Percentiles rank a stretch among this genome's conserved stretches.
Conservation (phyloP, 2,329 filamentous ascomycete genomes). For the Truncatella angustata region DNA sequence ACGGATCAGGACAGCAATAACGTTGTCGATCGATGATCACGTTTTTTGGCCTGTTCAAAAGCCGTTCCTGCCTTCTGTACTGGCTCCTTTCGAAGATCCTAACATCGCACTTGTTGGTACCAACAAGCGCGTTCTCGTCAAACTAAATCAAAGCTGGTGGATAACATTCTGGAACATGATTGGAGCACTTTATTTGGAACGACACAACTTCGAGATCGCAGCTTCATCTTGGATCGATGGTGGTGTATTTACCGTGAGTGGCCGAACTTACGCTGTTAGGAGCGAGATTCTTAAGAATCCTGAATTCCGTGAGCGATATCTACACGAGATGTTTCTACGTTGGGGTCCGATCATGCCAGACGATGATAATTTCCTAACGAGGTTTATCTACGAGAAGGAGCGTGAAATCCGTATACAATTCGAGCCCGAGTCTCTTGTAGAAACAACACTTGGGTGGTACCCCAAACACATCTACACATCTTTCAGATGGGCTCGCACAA, state of each 20-base stretch:
- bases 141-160: slow-evolving; percentile 15
- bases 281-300: slow-evolving; percentile 45
- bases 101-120: slow-evolving; percentile 55
- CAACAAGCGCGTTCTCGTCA: slow-evolving; percentile 45
- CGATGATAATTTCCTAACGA: slow-evolving; percentile 62
- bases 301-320: slow-evolving; percentile 42
- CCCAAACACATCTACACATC: slow-evolving; percentile 52
- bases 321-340: slow-evolving; percentile 37
- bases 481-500: slow-evolving; percentile 56
- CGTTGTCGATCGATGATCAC: slow-evolving; percentile 50
- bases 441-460: slow-evolving; percentile 51
- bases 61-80: slow-evolving; percentile 37
- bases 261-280: slow-evolving; percentile 51
- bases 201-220: slow-evolving; percentile 61
- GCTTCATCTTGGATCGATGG: slow-evolving; percentile 56
- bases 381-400: slow-evolving; percentile 47
- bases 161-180: slow-evolving; percentile 50
- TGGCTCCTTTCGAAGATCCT: slow-evolving; percentile 43
- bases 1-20: slow-evolving; percentile 37
- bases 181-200: slow-evolving; percentile 56
- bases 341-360: slow-evolving; percentile 49
- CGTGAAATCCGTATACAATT: slow-evolving; percentile 57
- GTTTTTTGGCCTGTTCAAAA: slow-evolving; percentile 43
- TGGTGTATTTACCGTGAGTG: slow-evolving; percentile 57
- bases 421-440: slow-evolving; percentile 42